Percentiles rank a stretch among this genome's conserved stretches.
These are phyloP conservation scores for Lathyrus oleraceus DNA, from an alignment of 306 rosid species.

Conservation along the genomic window DNA sequence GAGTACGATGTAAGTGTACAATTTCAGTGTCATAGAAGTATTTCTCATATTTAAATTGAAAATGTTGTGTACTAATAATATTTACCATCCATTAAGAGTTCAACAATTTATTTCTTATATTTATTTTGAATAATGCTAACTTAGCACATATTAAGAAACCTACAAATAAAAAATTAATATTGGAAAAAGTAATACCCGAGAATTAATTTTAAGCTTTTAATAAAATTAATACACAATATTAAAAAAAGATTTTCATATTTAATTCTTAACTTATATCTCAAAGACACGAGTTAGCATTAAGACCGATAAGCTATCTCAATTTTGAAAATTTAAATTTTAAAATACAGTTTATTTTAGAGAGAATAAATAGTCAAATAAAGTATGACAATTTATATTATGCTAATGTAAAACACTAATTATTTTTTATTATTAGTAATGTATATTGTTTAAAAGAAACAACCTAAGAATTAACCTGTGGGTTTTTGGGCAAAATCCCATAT, in stretches of 20 bases:
- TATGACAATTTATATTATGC: background rate
- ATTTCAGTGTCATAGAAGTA: no score
- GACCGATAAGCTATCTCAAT: background rate
- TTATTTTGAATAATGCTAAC: no score
- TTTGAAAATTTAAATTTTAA: background rate
- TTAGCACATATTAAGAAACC: no score
- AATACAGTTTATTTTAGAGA: background rate
- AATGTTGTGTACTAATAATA: background rate
- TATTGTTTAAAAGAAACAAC: background rate
- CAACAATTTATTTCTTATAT: background rate
- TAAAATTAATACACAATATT: no score
- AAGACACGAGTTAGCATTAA: no score
- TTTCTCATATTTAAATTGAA: no score
- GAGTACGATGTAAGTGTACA: no score
- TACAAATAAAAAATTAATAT: no score
- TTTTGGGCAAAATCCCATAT: constrained; percentile 18
- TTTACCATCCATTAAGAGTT: background rate
- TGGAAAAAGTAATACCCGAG: no score
- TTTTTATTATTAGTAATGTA: background rate
- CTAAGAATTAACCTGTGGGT: background rate
- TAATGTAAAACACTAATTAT: background rate
- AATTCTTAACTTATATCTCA: no score
- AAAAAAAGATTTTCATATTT: no score
- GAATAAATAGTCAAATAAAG: background rate
- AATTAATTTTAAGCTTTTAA: no score